phyloP scores from a whole-genome alignment of 2,329 filamentous ascomycete species.

The Hypoxylon sp. region DNA sequence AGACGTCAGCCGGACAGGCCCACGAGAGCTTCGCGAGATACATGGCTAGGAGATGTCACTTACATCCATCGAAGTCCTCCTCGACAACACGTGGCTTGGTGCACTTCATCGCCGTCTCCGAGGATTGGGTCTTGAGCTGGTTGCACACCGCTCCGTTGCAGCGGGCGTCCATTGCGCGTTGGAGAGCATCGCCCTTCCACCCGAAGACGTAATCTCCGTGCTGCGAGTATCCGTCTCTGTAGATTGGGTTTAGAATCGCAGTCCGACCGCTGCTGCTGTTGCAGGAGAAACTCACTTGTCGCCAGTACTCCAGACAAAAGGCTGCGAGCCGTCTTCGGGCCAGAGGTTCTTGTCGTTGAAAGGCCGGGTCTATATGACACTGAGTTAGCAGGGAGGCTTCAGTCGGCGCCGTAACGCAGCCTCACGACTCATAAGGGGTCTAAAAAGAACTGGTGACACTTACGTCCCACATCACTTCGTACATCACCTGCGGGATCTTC shows the following conservation, averaged over 20 bases:
- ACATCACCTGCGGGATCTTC: constrained; percentile 72
- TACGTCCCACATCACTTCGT: constrained; percentile 69
- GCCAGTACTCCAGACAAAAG: constrained; percentile 52
- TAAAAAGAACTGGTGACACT: constrained; percentile 37
- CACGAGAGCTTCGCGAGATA: neutral
- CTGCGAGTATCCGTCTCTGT: constrained; percentile 48
- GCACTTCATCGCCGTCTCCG: constrained; percentile 40
- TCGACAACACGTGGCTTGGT: constrained; percentile 32
- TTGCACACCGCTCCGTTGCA: constrained; percentile 55
- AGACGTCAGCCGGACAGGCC: constrained; percentile 30
- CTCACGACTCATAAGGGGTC: neutral
- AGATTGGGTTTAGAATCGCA: neutral
- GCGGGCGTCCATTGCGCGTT: constrained; percentile 59
- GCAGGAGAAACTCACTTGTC: constrained; percentile 43
- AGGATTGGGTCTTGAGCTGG: constrained; percentile 48
- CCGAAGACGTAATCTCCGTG: constrained; percentile 62
- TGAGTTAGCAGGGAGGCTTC: constrained; percentile 22
- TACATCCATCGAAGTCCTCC: constrained; percentile 53
- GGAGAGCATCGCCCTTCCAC: constrained; percentile 60
- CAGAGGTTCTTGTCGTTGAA: constrained; percentile 51
- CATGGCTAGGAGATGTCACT: constrained; percentile 32
- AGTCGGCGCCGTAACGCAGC: neutral
- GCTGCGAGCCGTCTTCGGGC: constrained; percentile 53
- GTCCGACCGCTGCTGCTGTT: too few relatives aligned
- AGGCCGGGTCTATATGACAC: constrained; percentile 40